phyloP scores from a whole-genome alignment of 129 eudicot species.

The Flaveria sonorensis region DNA sequence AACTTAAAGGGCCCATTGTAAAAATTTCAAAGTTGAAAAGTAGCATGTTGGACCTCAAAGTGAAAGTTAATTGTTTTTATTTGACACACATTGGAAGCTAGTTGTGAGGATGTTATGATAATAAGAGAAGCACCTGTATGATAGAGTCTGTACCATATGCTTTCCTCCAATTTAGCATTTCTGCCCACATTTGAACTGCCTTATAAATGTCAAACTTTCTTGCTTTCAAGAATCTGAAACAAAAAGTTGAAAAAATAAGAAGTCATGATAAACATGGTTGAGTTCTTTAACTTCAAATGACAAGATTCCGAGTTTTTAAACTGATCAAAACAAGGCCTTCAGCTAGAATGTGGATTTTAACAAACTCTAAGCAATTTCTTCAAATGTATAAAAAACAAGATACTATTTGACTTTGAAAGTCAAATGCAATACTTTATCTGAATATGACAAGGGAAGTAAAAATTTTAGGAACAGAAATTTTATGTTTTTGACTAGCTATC shows the following conservation, averaged over 20 bases:
- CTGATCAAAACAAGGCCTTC: neutral
- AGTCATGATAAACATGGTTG: slow-evolving; percentile 5
- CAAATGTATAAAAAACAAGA: too few relatives aligned
- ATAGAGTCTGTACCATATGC: slow-evolving; percentile 76
- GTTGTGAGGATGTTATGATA: neutral
- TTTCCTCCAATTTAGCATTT: slow-evolving; percentile 94
- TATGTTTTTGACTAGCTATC: too few relatives aligned
- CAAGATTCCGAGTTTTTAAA: neutral
- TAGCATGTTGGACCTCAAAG: neutral
- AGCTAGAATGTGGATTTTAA: too few relatives aligned
- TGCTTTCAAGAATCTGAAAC: slow-evolving; percentile 85
- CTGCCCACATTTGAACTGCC: slow-evolving; percentile 84
- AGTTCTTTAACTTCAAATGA: neutral
- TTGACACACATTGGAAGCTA: neutral
- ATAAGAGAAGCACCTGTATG: slow-evolving; percentile 49
- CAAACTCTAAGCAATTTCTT: too few relatives aligned
- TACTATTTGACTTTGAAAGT: too few relatives aligned
- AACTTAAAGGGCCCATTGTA: too few relatives aligned
- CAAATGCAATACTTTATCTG: too few relatives aligned
- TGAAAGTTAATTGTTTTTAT: neutral
- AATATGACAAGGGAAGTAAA: too few relatives aligned
- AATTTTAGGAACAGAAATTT: too few relatives aligned
- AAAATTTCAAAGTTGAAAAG: too few relatives aligned
- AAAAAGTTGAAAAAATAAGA: neutral
- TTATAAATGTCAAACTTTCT: slow-evolving; percentile 85